Evolutionary conservation across 169 alveolate species (phyloP).

Genomic region (Blepharisma undulans): DNA sequence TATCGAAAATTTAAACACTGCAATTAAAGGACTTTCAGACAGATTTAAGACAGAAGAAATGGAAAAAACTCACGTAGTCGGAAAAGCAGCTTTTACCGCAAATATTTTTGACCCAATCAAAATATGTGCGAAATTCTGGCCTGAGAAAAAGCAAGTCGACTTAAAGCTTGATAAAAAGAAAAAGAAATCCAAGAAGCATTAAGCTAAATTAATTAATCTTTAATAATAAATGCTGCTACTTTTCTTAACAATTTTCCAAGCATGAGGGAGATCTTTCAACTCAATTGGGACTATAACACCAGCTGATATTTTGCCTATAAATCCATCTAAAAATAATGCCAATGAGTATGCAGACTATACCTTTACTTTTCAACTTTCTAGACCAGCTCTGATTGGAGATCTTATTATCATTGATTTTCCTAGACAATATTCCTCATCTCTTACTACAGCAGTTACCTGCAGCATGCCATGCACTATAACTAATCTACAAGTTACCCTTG

Average conservation of each 20-base stretch:
- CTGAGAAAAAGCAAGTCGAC: conserved; percentile 25
- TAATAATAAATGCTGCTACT: neutral
- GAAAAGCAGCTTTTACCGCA: neutral
- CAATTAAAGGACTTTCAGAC: neutral
- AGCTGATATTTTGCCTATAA: neutral
- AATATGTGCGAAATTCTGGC: conserved; percentile 6
- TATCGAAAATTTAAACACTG: neutral
- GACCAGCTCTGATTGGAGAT: neutral
- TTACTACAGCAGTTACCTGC: neutral
- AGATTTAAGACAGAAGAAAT: neutral
- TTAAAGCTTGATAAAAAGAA: conserved; percentile 7
- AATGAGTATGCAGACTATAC: conserved; percentile 3
- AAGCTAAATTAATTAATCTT: neutral
- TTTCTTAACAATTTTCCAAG: neutral
- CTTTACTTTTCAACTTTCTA: neutral
- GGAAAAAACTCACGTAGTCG: neutral
- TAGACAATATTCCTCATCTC: conserved; percentile 2
- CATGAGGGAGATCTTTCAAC: neutral
- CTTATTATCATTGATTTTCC: neutral
- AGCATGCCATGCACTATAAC: neutral
- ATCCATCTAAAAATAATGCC: neutral
- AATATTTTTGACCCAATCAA: neutral
- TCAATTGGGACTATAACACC: neutral
- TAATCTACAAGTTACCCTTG: neutral
- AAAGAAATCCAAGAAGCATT: neutral